Evolutionary conservation across 2,329 filamentous ascomycete species (phyloP).

Genomic region (Catunica adiposa): DNA sequence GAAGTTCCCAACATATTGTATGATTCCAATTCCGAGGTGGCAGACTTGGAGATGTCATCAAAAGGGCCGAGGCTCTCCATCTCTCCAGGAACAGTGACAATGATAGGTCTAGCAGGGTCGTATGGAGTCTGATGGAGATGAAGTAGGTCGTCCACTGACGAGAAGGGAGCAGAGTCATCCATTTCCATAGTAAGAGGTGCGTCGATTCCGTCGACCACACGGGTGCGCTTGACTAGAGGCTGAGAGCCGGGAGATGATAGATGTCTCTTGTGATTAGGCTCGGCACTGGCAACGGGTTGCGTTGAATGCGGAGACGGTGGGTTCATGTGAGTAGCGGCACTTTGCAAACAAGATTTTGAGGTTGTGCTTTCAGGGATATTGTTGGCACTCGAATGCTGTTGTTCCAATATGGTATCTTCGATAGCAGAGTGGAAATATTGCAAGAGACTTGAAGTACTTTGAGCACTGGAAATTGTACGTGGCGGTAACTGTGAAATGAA

Average conservation of each 20-base stretch:
- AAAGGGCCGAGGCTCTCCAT: not conserved
- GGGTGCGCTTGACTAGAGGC: slow-evolving; percentile 11
- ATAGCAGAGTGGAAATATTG: not conserved
- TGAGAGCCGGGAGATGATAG: slow-evolving; percentile 11
- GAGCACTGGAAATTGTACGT: not conserved
- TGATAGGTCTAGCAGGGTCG: slow-evolving; percentile 12
- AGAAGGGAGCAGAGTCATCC: slow-evolving; percentile 9
- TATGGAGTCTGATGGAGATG: slow-evolving; percentile 11
- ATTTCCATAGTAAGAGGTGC: slow-evolving; percentile 7
- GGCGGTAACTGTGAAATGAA: slow-evolving; percentile 8
- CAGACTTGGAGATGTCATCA: not conserved
- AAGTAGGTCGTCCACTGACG: slow-evolving; percentile 12
- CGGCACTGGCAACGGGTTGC: slow-evolving; percentile 4
- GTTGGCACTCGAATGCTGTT: no score
- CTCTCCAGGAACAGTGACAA: slow-evolving; percentile 9
- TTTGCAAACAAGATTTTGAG: not conserved
- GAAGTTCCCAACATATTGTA: slow-evolving; percentile 7
- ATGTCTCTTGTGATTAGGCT: slow-evolving; percentile 11
- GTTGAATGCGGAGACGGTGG: slow-evolving; percentile 2
- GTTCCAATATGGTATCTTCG: not conserved
- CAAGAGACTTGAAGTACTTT: slow-evolving; percentile 1
- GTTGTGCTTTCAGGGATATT: not conserved
- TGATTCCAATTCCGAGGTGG: not conserved
- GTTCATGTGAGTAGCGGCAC: slow-evolving; percentile 3
- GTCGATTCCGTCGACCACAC: slow-evolving; percentile 1